Evolutionary conservation across 1,284 basidiomycete genomes (phyloP).

Genomic region (Ceratobasidium sp.): DNA sequence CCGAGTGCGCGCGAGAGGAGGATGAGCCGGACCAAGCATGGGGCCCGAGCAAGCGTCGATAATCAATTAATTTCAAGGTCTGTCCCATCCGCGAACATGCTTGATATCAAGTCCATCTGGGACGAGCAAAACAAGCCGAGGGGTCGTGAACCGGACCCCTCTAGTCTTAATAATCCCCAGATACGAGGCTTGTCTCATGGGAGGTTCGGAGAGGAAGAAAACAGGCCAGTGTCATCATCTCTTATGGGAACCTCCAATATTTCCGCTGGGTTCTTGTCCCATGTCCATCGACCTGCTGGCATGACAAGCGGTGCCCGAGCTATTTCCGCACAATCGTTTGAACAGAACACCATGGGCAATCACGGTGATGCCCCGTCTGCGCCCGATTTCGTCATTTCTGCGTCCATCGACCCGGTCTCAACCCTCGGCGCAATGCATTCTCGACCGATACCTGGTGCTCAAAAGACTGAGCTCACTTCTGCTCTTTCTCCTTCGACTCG

Average conservation of each 20-base stretch:
- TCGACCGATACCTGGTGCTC: constrained; percentile 39
- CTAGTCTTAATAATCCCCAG: constrained; percentile 22
- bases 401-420: constrained; percentile 40
- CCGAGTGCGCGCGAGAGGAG: constrained; percentile 84
- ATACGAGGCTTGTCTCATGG: constrained; percentile 32
- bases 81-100: constrained; percentile 78
- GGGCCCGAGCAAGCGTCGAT: constrained; percentile 57
- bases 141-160: constrained; percentile 35
- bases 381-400: constrained; percentile 38
- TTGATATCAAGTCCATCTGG: constrained; percentile 83
- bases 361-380: constrained; percentile 28
- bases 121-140: constrained; percentile 59
- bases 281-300: constrained; percentile 30
- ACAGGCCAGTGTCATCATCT: constrained; percentile 26
- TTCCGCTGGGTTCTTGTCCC: constrained; percentile 39
- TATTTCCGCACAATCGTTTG: constrained; percentile 38
- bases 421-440: constrained; percentile 43
- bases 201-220: constrained; percentile 39
- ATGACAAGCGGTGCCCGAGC: constrained; percentile 15
- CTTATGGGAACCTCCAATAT: constrained; percentile 44
- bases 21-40: constrained; percentile 73
- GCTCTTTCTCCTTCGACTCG: constrained; percentile 73
- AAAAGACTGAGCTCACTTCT: constrained; percentile 37
- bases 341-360: constrained; percentile 11
- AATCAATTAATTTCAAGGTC: constrained; percentile 72